Evolutionary conservation across 169 alveolate genomes (phyloP).

Genomic region (Cryptosporidium bovis): DNA sequence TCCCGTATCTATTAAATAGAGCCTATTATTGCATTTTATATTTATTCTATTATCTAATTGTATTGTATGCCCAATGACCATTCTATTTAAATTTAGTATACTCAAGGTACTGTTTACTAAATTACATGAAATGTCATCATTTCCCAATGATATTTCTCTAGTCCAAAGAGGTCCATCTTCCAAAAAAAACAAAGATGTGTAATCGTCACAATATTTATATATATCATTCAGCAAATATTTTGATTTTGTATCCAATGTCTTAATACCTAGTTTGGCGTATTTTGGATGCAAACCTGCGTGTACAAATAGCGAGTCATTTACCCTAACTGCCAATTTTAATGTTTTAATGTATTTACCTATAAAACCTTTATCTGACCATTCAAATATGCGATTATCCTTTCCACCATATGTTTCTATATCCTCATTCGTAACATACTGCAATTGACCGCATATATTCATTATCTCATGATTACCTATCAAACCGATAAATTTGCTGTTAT

Average conservation of each 20-base stretch:
- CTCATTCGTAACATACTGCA: conserved; percentile 70
- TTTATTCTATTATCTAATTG: conserved; percentile 67
- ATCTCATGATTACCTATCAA: conserved; percentile 79
- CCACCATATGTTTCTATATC: conserved; percentile 72
- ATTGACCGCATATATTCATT: conserved; percentile 79
- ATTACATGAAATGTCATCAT: conserved; percentile 35
- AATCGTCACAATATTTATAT: conserved; percentile 15
- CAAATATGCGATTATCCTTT: conserved; percentile 35
- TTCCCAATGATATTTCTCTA: conserved; percentile 63
- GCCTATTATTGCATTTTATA: conserved; percentile 59
- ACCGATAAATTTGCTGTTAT: conserved; percentile 73
- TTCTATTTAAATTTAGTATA: conserved; percentile 35
- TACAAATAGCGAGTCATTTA: conserved; percentile 68
- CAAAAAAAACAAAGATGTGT: conserved; percentile 17
- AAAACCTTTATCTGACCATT: conserved; percentile 64
- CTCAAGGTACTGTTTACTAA: conserved; percentile 50
- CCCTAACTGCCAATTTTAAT: conserved; percentile 29
- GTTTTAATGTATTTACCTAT: conserved; percentile 68
- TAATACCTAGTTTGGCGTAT: conserved; percentile 61
- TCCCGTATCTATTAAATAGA: conserved; percentile 73
- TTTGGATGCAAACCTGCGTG: conserved; percentile 75
- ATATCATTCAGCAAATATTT: conserved; percentile 16
- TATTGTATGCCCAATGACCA: conserved; percentile 79
- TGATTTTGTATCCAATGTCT: background rate
- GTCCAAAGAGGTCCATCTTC: conserved; percentile 79